Evolutionary conservation across 257 asterid genomes (phyloP), one percentile per base, ranked within the genome.

Genomic region (Petrea volubilis): DNA sequence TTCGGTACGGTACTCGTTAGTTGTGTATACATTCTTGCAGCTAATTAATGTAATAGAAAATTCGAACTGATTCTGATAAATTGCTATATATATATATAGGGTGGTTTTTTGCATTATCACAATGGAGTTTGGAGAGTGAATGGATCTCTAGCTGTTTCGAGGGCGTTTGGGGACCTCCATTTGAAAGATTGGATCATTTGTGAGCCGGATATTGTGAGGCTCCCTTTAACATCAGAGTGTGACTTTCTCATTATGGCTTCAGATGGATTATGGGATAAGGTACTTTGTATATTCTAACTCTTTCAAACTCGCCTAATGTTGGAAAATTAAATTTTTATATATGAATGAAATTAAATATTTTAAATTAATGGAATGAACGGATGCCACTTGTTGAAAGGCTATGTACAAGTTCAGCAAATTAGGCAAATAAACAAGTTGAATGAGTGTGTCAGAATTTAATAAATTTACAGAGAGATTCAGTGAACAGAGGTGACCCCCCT

Each of bases 201-300:
- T 66, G 90, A 84, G 50, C 90, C 90, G 2, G 83, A 84, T 2
- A 75, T 78, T 46, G 44, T 65, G 23, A 76, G 52, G 12, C 49
- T 79, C 21, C 75, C 82, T 40, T 74, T 82, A 59, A 77, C 87
- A 29, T 52, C 75, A 52, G 87, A 82, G 50, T 81, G 83, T 21
- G 73, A 82, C 18, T 84, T 81, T 70, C 81, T 84, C 23, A 77
- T 84, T 44, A 29, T 84, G 64, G 87, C 87, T 74, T 84, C 90
- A 40, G 87, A 84, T 75, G 90, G 90, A 43, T 70, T 84, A 64
- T 84, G 90, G 90, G 87, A 84, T 73, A 81, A 77, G 87, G 89
- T 83, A 47, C 17, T 2, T 1, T 15, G 49, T 15, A 25, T 27
- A 12, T 15, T 40, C 15, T 8, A 33, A 33, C 5, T n/a, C n/a